Base-by-base conservation (phyloP, 306 rosid genomes). In the Ochetophila trinervis region DNA sequence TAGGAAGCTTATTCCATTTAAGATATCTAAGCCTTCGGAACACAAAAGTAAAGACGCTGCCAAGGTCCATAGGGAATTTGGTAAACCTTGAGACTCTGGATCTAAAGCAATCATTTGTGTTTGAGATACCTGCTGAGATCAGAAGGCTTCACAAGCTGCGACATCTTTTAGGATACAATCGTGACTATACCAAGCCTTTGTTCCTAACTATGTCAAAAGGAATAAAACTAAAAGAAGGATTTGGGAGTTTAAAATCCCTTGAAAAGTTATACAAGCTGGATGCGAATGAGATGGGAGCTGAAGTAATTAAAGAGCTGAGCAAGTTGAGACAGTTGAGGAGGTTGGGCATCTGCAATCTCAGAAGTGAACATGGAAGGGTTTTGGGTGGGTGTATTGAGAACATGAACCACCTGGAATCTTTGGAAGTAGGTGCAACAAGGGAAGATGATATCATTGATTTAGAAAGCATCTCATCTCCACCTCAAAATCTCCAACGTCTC, bases 281-380 rank as follows among this genome's bases (percentile, higher is more conserved):
- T 4, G 4, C 4, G 32, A 27, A 27, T 27, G 32, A 27, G 32
- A 27, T 27, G 32, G 32, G 32, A 22, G 44, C 14, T 63, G 56
- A 57, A 3, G 27, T 45, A 55, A 45, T 19, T 27, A 27, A 27
- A 27, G 32, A 27, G 24, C 16, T 47, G 23, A 14, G 68, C 22
- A 5, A 37, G 75, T 32, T 75, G 17, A 68, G 6, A 19, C 71
- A 75, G 21, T 63, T 68, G 37, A 69, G 66, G 32, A 76, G 52
- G 67, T 57, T 76, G 19, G 67, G 75, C 27, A 48, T 75, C 12
- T 62, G 35, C 35, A 50, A 57, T 30, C 45, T 75, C 17, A 63
- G 23, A 50, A 69, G 19, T 47, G 66, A 54, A 52, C 20, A 22
- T 27, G 70, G 56, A 27, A 48, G 24, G 6, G 17, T 61, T 15